Conservation (phyloP, 164 flowering plant genomes). For the Pachysandra terminalis region DNA sequence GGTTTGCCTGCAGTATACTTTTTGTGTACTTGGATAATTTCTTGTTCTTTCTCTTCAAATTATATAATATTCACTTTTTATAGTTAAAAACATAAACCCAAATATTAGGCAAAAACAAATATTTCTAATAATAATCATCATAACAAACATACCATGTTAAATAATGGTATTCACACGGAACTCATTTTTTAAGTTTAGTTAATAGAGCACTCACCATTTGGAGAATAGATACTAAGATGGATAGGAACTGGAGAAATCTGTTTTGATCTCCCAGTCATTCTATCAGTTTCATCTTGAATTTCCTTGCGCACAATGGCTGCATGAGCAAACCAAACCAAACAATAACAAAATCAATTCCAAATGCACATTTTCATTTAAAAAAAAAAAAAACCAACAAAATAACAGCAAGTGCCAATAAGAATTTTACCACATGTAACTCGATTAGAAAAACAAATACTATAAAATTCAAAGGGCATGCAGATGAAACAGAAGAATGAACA, state of each 20-base stretch:
- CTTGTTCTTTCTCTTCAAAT: too few relatives aligned
- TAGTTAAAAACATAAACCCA: neutral
- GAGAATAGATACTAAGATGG: slow-evolving; percentile 42
- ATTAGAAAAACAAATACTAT: neutral
- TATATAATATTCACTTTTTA: too few relatives aligned
- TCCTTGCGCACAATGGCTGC: slow-evolving; percentile 37
- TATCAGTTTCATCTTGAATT: slow-evolving; percentile 40
- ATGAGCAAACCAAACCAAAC: neutral
- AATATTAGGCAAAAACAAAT: too few relatives aligned
- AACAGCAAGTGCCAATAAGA: neutral
- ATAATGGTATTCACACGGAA: neutral
- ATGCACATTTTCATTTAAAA: too few relatives aligned
- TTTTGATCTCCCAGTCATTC: slow-evolving; percentile 31
- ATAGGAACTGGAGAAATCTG: slow-evolving; percentile 41
- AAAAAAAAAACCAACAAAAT: neutral
- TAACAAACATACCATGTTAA: too few relatives aligned
- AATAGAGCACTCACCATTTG: slow-evolving; percentile 25
- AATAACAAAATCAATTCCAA: neutral
- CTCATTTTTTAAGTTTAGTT: neutral
- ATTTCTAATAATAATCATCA: too few relatives aligned
- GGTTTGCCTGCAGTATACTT: too few relatives aligned
- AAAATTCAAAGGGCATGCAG: neutral
- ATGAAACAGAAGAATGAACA: too few relatives aligned
- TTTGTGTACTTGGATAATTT: too few relatives aligned
- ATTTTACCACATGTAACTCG: neutral